Percentiles rank a stretch among this genome's conserved stretches.
phyloP scores from a whole-genome alignment of 352 stramenopile genomes.

The Phytopythium aichiense region DNA sequence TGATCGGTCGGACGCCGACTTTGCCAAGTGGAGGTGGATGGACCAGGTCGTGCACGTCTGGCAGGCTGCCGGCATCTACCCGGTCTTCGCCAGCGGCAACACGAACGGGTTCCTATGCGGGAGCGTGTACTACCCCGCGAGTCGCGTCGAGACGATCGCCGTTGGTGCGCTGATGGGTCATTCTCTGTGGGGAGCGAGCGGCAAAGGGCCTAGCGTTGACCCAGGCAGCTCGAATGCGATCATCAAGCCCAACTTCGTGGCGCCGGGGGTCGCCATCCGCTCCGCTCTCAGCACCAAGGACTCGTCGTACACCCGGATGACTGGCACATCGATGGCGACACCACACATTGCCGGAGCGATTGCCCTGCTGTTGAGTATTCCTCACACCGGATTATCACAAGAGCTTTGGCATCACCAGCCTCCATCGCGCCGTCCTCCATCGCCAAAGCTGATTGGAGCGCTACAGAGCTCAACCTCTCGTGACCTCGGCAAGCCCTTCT shows the following conservation, averaged over 20 bases:
- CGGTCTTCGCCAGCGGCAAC: constrained; percentile 67
- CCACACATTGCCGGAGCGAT: constrained; percentile 60
- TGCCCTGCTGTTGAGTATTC: constrained; percentile 48
- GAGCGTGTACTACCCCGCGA: constrained; percentile 65
- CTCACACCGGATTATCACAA: background rate
- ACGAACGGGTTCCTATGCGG: constrained; percentile 70
- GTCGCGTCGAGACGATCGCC: constrained; percentile 42
- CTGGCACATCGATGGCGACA: constrained; percentile 75
- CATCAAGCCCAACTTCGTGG: constrained; percentile 74
- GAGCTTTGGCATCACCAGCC: constrained; percentile 1
- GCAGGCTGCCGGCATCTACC: constrained; percentile 39
- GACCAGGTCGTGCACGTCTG: constrained; percentile 51
- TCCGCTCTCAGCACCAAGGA: constrained; percentile 60
- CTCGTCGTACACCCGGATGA: constrained; percentile 51
- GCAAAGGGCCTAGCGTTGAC: constrained; percentile 53
- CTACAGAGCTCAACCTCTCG: constrained; percentile 36
- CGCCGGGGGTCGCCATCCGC: constrained; percentile 60
- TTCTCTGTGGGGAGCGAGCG: constrained; percentile 65
- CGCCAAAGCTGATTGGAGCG: constrained; percentile 30
- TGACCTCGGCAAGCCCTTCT: constrained; percentile 54
- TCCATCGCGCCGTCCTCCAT: constrained; percentile 10
- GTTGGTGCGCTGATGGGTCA: constrained; percentile 57
- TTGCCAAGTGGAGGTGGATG: constrained; percentile 52
- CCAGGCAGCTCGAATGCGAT: constrained; percentile 21
- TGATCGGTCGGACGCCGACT: constrained; percentile 35